phyloP scores from a whole-genome alignment of 177 flowering plant genomes.

The Telopea speciosissima region DNA sequence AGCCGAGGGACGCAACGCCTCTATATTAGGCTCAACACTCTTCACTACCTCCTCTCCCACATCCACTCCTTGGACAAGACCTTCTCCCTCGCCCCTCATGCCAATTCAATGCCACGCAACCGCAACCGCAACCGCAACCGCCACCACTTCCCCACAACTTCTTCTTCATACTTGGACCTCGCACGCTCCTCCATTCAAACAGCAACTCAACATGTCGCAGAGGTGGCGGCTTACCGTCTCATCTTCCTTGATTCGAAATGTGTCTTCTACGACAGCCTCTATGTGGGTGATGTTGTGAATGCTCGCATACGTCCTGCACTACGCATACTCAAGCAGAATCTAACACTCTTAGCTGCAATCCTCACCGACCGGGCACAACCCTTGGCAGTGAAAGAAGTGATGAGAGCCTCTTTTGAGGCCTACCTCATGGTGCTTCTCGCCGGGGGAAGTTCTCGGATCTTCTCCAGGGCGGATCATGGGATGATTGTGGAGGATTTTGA shows the following conservation, averaged over 20 bases:
- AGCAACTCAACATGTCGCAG: conserved; percentile 59
- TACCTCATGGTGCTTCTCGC: conserved; percentile 68
- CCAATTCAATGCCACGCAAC: conserved; percentile 28
- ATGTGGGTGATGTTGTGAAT: conserved; percentile 48
- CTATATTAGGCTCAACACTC: conserved; percentile 87
- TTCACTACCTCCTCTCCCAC: conserved; percentile 60
- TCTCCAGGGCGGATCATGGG: conserved; percentile 47
- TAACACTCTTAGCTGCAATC: conserved; percentile 46
- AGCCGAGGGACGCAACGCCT: conserved; percentile 96
- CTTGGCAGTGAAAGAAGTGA: conserved; percentile 51
- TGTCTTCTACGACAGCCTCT: conserved; percentile 64
- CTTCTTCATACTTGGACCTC: conserved; percentile 47
- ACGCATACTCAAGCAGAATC: conserved; percentile 54
- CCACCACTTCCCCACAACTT: conserved; percentile 13
- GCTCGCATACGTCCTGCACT: conserved; percentile 66
- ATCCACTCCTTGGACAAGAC: conserved; percentile 66
- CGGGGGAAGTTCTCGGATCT: conserved; percentile 52
- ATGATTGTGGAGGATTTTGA: conserved; percentile 65
- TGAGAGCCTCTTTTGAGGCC: conserved; percentile 66
- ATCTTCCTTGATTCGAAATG: conserved; percentile 71
- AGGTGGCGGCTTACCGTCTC: conserved; percentile 80
- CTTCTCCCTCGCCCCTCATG: conserved; percentile 45
- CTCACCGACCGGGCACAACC: conserved; percentile 51
- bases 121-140: conserved; percentile 25
- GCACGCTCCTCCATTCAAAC: conserved; percentile 42